These are phyloP conservation scores for Metschnikowia anglica DNA, from an alignment of 805 yeast species.

Conservation along the genomic window DNA sequence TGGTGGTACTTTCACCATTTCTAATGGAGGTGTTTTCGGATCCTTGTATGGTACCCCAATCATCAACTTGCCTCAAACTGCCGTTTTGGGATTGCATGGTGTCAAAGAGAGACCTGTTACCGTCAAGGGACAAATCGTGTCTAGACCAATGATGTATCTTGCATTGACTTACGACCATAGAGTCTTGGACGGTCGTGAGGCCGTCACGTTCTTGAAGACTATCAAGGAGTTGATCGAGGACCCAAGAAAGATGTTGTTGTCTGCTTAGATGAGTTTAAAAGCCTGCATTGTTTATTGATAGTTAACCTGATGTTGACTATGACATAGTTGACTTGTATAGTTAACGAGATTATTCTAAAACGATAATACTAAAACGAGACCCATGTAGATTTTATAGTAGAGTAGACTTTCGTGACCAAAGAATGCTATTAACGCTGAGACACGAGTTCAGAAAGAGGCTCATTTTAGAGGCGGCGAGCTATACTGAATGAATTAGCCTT, in stretches of 20 bases:
- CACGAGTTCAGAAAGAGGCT: too few relatives aligned
- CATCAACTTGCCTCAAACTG: constrained; percentile 97
- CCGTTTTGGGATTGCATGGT: constrained; percentile 96
- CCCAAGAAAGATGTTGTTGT: constrained; percentile 92
- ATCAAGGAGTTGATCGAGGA: constrained; percentile 97
- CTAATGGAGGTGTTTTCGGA: constrained; percentile 99
- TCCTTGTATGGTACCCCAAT: constrained; percentile 98
- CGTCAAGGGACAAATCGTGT: constrained; percentile 90
- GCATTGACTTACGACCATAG: constrained; percentile 99
- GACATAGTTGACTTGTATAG: constrained; percentile 7
- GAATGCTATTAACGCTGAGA: too few relatives aligned
- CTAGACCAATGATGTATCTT: constrained; percentile 99
- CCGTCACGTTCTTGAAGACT: constrained; percentile 93
- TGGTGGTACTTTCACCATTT: constrained; percentile 98
- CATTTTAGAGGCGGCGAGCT: too few relatives aligned
- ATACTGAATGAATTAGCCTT: too few relatives aligned
- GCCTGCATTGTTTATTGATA: constrained; percentile 6
- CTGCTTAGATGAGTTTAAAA: constrained; percentile 12
- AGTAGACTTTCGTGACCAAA: too few relatives aligned
- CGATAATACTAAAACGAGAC: not conserved
- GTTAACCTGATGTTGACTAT: not conserved
- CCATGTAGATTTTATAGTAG: too few relatives aligned
- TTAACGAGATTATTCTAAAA: constrained; percentile 2
- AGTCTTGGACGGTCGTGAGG: constrained; percentile 97
- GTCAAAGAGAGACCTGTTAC: constrained; percentile 97